Evolutionary conservation across 345 rosid genomes (phyloP).

Genomic region (Eucalyptus caleyi): DNA sequence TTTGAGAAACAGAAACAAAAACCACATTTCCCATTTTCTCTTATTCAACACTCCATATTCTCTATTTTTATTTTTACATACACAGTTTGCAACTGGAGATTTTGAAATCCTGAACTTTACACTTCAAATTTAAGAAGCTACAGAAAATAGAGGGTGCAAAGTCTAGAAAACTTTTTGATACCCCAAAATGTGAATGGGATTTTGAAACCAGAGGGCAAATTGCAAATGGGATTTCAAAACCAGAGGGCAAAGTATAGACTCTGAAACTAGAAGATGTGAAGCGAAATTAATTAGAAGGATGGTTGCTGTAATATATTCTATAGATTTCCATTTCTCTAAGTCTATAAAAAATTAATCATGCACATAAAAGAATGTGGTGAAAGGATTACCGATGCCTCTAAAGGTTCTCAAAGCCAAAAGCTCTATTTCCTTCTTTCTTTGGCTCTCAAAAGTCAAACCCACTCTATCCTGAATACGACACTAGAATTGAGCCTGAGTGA

Average conservation of each 20-base stretch:
- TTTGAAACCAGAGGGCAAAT: background rate
- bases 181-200: background rate
- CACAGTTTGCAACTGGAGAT: background rate
- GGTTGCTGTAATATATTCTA: background rate
- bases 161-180: background rate
- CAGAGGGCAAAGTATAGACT: background rate
- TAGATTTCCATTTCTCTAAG: background rate
- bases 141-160: background rate
- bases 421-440: background rate
- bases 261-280: background rate
- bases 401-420: background rate
- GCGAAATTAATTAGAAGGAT: background rate
- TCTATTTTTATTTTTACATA: background rate
- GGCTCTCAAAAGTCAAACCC: background rate
- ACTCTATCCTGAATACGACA: background rate
- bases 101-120: background rate
- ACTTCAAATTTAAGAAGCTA: background rate
- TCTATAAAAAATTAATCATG: background rate
- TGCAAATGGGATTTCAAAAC: background rate
- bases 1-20: background rate
- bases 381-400: background rate
- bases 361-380: background rate
- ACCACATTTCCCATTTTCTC: background rate
- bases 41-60: background rate
- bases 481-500: background rate